phyloP scores from a whole-genome alignment of 768 basidiomycete species.

The Myochromella boudieri region DNA sequence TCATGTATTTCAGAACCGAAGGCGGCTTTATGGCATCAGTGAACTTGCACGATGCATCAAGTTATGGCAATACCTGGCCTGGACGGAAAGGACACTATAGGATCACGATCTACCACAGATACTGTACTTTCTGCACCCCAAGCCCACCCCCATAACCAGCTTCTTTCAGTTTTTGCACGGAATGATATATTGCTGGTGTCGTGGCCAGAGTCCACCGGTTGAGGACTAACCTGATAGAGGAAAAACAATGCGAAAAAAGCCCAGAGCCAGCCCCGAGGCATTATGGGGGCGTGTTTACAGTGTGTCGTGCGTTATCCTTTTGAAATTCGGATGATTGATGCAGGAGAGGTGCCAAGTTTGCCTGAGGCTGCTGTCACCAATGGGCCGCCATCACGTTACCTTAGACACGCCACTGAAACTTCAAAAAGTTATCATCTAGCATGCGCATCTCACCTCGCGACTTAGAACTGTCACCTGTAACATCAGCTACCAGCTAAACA shows the following conservation, averaged over 20 bases:
- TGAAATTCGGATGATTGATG: too few species aligned
- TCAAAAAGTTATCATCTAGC: too few species aligned
- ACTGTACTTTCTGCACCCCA: conserved; percentile 72
- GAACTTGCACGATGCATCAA: not conserved
- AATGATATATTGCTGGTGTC: conserved; percentile 23
- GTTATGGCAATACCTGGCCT: conserved; percentile 45
- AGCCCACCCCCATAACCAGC: conserved; percentile 63
- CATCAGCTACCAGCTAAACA: too few species aligned
- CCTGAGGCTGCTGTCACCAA: too few species aligned
- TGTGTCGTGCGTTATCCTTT: too few species aligned
- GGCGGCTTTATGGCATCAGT: conserved; percentile 41
- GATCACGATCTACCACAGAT: conserved; percentile 74
- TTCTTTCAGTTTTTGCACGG: conserved; percentile 47
- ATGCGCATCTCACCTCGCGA: too few species aligned
- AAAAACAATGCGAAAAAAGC: conserved; percentile 22
- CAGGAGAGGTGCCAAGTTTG: too few species aligned
- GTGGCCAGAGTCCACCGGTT: conserved; percentile 27
- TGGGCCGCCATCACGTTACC: too few species aligned
- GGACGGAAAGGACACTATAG: conserved; percentile 68
- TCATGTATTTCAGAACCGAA: conserved; percentile 76
- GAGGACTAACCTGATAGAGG: conserved; percentile 17
- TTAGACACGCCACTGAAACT: too few species aligned
- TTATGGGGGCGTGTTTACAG: too few species aligned
- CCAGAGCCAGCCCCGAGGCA: conserved; percentile 25
- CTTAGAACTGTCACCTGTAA: too few species aligned